A percentile compares a stretch with the other conserved stretches of the same genome.
phyloP scores from a whole-genome alignment of 1,139 yeast species.

The Hyphopichia pseudoburtonii region DNA sequence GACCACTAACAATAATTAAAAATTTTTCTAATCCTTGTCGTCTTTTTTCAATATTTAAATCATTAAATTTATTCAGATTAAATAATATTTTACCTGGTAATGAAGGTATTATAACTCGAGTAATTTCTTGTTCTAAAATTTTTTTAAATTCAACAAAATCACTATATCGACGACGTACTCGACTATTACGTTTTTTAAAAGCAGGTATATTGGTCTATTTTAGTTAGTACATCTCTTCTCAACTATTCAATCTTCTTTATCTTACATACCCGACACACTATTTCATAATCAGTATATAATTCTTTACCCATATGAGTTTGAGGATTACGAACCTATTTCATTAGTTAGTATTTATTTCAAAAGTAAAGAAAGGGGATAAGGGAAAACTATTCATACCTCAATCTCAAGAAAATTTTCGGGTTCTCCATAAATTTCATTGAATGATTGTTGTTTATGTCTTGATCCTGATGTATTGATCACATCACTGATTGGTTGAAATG shows the following conservation, averaged over 20 bases:
- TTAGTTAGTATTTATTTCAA: constrained; percentile 15
- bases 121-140: constrained; percentile 70
- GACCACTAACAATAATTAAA: constrained; percentile 81
- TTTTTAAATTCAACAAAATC: constrained; percentile 85
- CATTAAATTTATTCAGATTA: constrained; percentile 71
- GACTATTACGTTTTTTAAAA: constrained; percentile 63
- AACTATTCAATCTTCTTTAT: neutral
- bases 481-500: constrained; percentile 50
- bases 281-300: constrained; percentile 88
- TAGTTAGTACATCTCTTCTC: constrained; percentile 13
- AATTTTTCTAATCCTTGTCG: constrained; percentile 83
- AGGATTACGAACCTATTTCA: constrained; percentile 57
- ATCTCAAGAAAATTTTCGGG: constrained; percentile 94
- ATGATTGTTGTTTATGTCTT: constrained; percentile 58
- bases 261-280: constrained; percentile 64
- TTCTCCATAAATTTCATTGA: constrained; percentile 84
- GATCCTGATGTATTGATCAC: constrained; percentile 36
- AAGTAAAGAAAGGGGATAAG: neutral
- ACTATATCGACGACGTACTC: constrained; percentile 82
- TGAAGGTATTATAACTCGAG: constrained; percentile 79
- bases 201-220: constrained; percentile 76
- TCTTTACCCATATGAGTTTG: constrained; percentile 70
- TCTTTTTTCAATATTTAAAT: constrained; percentile 80
- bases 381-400: constrained; percentile 49
- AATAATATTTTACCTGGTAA: constrained; percentile 84